A percentile compares a stretch with the other conserved stretches of the same genome.
Evolutionary conservation across 139 green algal genomes (phyloP).

Genomic region (Chlorella sorokiniana): DNA sequence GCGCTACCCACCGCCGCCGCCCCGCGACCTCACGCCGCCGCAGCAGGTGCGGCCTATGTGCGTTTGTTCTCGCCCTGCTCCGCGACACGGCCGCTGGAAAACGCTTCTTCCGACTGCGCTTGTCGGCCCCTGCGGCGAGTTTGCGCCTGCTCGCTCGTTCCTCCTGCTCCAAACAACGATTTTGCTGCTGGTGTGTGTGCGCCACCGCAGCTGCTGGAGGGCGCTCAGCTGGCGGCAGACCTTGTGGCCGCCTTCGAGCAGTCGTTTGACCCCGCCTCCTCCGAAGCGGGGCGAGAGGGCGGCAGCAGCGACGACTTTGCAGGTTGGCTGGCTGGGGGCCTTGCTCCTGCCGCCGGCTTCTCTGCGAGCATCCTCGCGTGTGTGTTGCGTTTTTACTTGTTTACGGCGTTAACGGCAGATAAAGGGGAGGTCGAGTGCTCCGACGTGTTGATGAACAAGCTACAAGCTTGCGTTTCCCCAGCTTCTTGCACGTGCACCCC

Average conservation of each 20-base stretch:
- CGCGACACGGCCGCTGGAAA: no score
- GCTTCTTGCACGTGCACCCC: no score
- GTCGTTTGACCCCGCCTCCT: constrained; percentile 56
- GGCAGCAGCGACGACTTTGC: constrained; percentile 23
- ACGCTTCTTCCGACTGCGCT: no score
- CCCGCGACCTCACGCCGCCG: constrained; percentile 70
- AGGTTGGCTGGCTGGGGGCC: not conserved
- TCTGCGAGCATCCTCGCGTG: no score
- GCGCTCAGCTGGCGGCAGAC: constrained; percentile 62
- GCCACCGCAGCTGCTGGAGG: constrained; percentile 63
- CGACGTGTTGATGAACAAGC: no score
- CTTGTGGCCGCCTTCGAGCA: constrained; percentile 70
- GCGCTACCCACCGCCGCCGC: constrained; percentile 65
- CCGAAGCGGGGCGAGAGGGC: not conserved
- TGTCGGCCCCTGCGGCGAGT: not conserved
- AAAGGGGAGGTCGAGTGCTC: no score
- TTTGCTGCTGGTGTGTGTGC: not conserved
- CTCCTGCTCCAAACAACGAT: no score
- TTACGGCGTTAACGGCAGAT: no score
- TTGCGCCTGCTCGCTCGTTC: not conserved
- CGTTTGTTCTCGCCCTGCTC: not conserved
- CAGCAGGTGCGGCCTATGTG: constrained; percentile 49
- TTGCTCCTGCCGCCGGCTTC: no score
- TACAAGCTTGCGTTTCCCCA: no score
- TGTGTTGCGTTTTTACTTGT: not conserved